A percentile compares a stretch with the other conserved stretches of the same genome.
phyloP scores from a whole-genome alignment of 2,329 filamentous ascomycete species.

The Aureobasidium sp. region DNA sequence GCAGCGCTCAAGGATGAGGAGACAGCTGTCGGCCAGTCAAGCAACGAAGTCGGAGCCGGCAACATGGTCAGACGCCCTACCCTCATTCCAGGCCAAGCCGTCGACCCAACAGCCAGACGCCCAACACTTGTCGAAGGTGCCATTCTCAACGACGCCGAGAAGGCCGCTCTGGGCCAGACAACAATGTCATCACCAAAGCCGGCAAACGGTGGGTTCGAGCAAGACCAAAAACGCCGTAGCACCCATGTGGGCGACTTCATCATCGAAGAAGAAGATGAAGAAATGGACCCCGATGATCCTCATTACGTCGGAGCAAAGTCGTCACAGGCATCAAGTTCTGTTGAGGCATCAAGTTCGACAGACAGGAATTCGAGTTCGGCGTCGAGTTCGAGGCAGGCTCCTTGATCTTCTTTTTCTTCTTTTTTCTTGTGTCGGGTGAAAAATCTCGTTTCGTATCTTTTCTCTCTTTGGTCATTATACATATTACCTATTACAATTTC shows the following conservation, averaged over 20 bases:
- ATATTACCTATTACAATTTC: background rate
- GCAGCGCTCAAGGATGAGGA: background rate
- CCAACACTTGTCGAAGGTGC: background rate
- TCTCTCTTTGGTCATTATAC: background rate
- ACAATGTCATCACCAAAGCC: background rate
- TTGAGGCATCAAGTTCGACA: background rate
- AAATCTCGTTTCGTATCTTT: background rate
- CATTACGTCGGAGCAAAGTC: background rate
- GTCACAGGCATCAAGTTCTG: background rate
- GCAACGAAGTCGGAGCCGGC: background rate
- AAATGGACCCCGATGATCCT: background rate
- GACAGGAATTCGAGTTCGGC: background rate
- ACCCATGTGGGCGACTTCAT: background rate
- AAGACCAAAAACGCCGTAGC: background rate
- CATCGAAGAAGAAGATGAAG: background rate
- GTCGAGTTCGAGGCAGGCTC: slow-evolving; percentile 2
- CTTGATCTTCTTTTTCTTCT: background rate
- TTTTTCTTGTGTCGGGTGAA: background rate
- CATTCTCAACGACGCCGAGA: slow-evolving; percentile 4
- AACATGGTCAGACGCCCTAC: background rate
- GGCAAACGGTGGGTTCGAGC: background rate
- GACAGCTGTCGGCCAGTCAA: background rate
- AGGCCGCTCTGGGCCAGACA: background rate
- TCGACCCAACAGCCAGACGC: background rate
- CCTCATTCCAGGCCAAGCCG: background rate